These are phyloP conservation scores for Hypoxylon rubiginosum DNA, from an alignment of 2,329 filamentous ascomycete species.

Conservation along the genomic window DNA sequence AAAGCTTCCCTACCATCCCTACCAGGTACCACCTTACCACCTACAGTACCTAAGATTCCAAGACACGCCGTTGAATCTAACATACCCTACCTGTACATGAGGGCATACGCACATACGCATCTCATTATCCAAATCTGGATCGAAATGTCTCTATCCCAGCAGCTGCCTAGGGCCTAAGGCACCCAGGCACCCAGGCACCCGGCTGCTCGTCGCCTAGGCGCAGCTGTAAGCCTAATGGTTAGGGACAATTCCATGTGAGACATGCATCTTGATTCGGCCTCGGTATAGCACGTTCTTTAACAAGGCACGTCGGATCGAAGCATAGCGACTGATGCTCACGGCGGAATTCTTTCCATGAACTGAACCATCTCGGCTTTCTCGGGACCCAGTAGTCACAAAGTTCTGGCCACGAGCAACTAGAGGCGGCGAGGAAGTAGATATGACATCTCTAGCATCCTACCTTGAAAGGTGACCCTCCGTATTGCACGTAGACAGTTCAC, in stretches of 20 bases:
- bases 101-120: constrained; percentile 10
- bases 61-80: neutral
- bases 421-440: neutral
- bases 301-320: constrained; percentile 7
- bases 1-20: constrained; percentile 3
- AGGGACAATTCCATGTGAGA: constrained; percentile 27
- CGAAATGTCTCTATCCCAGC: neutral
- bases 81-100: neutral
- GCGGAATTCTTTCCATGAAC: constrained; percentile 27
- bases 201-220: constrained; percentile 8
- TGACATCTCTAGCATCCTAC: neutral
- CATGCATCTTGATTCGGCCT: constrained; percentile 24
- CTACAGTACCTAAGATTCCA: neutral
- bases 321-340: constrained; percentile 1
- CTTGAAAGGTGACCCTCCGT: constrained; percentile 1
- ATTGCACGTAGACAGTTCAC: constrained; percentile 3
- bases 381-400: neutral
- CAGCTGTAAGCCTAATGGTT: constrained; percentile 11
- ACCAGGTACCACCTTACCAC: too few relatives aligned
- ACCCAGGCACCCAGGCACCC: constrained; percentile 12
- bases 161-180: constrained; percentile 6
- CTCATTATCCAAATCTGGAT: constrained; percentile 33
- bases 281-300: constrained; percentile 16
- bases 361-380: constrained; percentile 1
- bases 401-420: neutral